Conservation (phyloP, 2,329 filamentous ascomycete genomes). For the Trichoderma harzianum region DNA sequence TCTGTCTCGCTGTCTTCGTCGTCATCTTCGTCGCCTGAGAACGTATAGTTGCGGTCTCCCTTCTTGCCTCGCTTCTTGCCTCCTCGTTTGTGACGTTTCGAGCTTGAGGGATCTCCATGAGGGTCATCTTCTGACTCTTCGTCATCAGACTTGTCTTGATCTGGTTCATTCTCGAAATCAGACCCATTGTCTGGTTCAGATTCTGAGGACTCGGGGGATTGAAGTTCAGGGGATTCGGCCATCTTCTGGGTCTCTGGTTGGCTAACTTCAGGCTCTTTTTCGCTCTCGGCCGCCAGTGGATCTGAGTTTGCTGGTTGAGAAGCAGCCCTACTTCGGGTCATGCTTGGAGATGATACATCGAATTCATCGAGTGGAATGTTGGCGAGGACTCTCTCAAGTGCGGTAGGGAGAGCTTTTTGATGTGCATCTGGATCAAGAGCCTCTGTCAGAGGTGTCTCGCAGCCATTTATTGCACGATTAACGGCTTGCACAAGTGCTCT, state of each 20-base stretch:
- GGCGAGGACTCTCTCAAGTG: not conserved
- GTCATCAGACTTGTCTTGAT: not conserved
- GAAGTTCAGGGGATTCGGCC: too few species aligned
- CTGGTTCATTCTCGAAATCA: not conserved
- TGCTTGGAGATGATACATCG: too few species aligned
- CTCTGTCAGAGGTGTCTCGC: rapidly evolving
- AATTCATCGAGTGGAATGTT: not conserved
- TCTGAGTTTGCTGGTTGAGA: not conserved
- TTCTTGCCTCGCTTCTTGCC: not conserved
- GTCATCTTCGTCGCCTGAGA: not conserved
- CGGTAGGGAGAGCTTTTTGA: not conserved
- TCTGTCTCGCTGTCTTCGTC: constrained; percentile 11
- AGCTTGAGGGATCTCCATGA: not conserved
- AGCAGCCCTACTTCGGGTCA: too few species aligned
- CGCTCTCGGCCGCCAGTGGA: not conserved
- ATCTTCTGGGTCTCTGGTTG: not conserved
- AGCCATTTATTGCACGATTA: not conserved
- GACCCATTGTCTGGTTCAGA: not conserved
- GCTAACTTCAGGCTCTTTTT: not conserved
- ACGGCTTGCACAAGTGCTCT: not conserved
- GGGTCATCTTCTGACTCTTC: not conserved
- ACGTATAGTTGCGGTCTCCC: not conserved
- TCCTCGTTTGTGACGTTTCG: not conserved
- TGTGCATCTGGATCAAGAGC: not conserved
- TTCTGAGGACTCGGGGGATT: not conserved